These are phyloP conservation scores for Gossypium ekmanianum DNA, from an alignment of 345 rosid species.

Conservation along the genomic window DNA sequence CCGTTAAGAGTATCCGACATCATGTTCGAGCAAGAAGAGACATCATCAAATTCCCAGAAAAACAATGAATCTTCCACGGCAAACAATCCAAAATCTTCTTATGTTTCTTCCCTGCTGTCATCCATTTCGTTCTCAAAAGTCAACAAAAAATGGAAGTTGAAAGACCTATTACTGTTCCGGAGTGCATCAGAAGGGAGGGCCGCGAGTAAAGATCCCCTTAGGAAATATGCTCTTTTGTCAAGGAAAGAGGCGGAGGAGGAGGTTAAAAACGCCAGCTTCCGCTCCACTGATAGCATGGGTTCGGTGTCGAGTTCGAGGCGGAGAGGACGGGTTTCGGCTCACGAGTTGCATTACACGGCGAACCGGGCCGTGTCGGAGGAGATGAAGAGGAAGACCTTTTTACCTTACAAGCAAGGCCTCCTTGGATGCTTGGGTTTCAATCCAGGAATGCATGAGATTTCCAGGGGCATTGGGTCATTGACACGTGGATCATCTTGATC, in stretches of 20 bases:
- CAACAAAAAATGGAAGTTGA: slow-evolving; percentile 72
- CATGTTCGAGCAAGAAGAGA: slow-evolving; percentile 41
- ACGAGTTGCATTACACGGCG: slow-evolving; percentile 81
- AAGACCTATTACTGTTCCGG: slow-evolving; percentile 67
- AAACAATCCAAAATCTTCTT: slow-evolving; percentile 37
- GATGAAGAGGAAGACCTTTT: slow-evolving; percentile 70
- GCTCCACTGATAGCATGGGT: slow-evolving; percentile 59
- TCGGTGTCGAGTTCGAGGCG: slow-evolving; percentile 34
- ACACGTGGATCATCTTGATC: slow-evolving; percentile 36
- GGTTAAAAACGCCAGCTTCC: slow-evolving; percentile 48
- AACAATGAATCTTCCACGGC: slow-evolving; percentile 27
- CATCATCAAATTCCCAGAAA: slow-evolving; percentile 17
- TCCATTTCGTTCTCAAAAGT: slow-evolving; percentile 55
- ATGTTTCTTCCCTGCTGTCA: slow-evolving; percentile 49
- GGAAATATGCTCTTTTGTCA: slow-evolving; percentile 45
- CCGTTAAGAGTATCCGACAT: slow-evolving; percentile 61
- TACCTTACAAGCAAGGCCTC: slow-evolving; percentile 89
- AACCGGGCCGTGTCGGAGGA: slow-evolving; percentile 91
- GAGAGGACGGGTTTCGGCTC: slow-evolving; percentile 53
- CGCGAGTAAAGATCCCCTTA: slow-evolving; percentile 39
- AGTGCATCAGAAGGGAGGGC: slow-evolving; percentile 93
- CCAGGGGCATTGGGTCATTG: slow-evolving; percentile 69
- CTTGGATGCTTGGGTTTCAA: slow-evolving; percentile 88
- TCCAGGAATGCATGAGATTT: slow-evolving; percentile 53
- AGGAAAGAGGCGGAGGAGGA: slow-evolving; percentile 58